phyloP scores from a whole-genome alignment of 2,329 filamentous ascomycete genomes.

The Sclerotinia borealis region DNA sequence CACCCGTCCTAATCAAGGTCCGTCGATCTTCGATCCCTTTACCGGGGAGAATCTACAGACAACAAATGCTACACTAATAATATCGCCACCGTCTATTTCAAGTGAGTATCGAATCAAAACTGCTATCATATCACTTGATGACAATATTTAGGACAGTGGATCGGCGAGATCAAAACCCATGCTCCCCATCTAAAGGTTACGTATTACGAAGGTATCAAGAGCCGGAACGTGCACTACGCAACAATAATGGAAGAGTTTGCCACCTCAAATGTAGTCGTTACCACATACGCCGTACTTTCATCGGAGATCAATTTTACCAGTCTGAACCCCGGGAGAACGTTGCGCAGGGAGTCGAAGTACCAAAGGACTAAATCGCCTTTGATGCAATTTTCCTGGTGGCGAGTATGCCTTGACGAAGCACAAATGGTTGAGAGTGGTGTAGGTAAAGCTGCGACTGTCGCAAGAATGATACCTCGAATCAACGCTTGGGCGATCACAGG shows the following conservation, averaged over 20 bases:
- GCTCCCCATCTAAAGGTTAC: slow-evolving; percentile 51
- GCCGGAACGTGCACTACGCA: slow-evolving; percentile 29
- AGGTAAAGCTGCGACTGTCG: slow-evolving; percentile 74
- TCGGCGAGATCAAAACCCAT: slow-evolving; percentile 52
- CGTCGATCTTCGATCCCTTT: slow-evolving; percentile 34
- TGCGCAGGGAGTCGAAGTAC: slow-evolving; percentile 58
- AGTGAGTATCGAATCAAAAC: not conserved
- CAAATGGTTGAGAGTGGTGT: slow-evolving; percentile 93
- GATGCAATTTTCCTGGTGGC: slow-evolving; percentile 77
- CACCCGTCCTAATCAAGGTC: slow-evolving; percentile 33
- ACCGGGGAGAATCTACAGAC: slow-evolving; percentile 40
- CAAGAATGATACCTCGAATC: slow-evolving; percentile 70
- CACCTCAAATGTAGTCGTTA: slow-evolving; percentile 53
- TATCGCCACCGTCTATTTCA: slow-evolving; percentile 48
- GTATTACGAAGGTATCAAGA: slow-evolving; percentile 47
- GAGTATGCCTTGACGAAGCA: slow-evolving; percentile 70
- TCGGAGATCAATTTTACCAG: slow-evolving; percentile 73
- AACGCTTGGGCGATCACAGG: slow-evolving; percentile 92
- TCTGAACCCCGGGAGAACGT: slow-evolving; percentile 60
- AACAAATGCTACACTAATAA: slow-evolving; percentile 54
- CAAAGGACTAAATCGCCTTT: slow-evolving; percentile 67
- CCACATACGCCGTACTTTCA: slow-evolving; percentile 65
- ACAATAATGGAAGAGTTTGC: slow-evolving; percentile 42
- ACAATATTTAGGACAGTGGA: slow-evolving; percentile 48
- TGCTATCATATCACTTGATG: not conserved